Evolutionary conservation across 129 eudicot genomes (phyloP), one percentile per base, ranked within the genome.

Genomic region (Silybum marianum): DNA sequence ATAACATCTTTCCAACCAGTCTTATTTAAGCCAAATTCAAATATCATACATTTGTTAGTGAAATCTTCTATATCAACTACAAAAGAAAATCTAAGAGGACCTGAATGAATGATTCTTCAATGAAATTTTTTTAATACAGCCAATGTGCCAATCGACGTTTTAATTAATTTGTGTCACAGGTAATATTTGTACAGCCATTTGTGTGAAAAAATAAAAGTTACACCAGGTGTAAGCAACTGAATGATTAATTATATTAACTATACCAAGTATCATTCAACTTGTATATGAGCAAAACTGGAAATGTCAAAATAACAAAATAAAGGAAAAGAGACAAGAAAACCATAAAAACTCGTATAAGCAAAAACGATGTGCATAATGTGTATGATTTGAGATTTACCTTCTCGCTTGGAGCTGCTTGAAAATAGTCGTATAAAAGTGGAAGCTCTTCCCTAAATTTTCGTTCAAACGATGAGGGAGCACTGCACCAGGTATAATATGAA

Each of bases 391-490:
- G 71, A 36, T 75, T 74, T 78, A 86, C 98, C 97, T 87, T 87
- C 62, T 80, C 88, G 74, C 72, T 72, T 42, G 98, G 92, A 86
- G 98, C 98, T 32, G 90, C 92, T 85, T 84, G 91, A 82, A 96
- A 90, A 88, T 89, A 91, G 30, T 80, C 83, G 78, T 96, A 90
- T 66, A 96, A 78, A 86, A 82, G 88, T 60, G 98, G 97, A 82
- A 82, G 89, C 84, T 96, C 95, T 72, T 85, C 86, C 82, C 76
- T 87, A 25, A 96, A 93, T 51, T 80, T 91, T 14, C 90, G 83
- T 86, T 96, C 93, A 88, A 96, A 96, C 14, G 99, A 88, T 7
- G 99, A 85, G 66, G 95, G 97, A 68, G 98, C 98, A 85, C 97
- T 91, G 83, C 83, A 79, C 39, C 58, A 82, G 28, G 77, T 72